Base-by-base conservation (phyloP, 495 filamentous ascomycete species). In the Neurospora intermedia region DNA sequence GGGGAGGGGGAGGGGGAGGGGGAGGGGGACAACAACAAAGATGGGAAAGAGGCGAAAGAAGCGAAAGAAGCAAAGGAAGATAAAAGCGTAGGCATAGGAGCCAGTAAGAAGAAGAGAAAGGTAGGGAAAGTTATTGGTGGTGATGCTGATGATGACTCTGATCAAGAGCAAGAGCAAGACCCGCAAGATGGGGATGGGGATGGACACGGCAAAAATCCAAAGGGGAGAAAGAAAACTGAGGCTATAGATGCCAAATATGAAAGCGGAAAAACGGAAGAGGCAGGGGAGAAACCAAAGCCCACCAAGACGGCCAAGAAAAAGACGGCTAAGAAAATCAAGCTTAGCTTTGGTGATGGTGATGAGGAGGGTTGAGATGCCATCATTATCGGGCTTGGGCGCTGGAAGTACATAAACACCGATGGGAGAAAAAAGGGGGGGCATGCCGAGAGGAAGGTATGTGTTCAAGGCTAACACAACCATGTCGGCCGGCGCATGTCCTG, bases 291-390 rank as follows among this genome's bases (percentile, higher is more conserved):
- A 3, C 69, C 39, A 74, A 74, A 69, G 1, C 66, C 23, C 77
- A 79, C 42, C 77, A 79, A 45, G 66, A 13, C 54, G 27, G 0
- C 72, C 35, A 84, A 84, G 75, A 86, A 85, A 74, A 85, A 86
- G 74, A 85, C 85, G 76, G 82, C 83, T 1, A 88, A 89, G 82
- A 88, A 88, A 80, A 84, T 89, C 72, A 88, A 88, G 81, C 81
- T 89, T 62, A 88, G 87, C 77, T 89, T 89, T 78, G 84, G 82
- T 4, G 87, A 88, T 78, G 84, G 82, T 4, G 87, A 88, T 71
- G 85, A 86, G 39, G 84, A 86, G 69, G 39, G 39, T 39, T 39
- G 39, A 38, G 35, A 31, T 6, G 4, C 2, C 0, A 4, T 38
- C 4, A 6, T 31, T 31, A 31, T 2, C 2, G 27, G 27, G 27